Base-by-base conservation (phyloP, 345 rosid genomes). In the Citrus sp. region DNA sequence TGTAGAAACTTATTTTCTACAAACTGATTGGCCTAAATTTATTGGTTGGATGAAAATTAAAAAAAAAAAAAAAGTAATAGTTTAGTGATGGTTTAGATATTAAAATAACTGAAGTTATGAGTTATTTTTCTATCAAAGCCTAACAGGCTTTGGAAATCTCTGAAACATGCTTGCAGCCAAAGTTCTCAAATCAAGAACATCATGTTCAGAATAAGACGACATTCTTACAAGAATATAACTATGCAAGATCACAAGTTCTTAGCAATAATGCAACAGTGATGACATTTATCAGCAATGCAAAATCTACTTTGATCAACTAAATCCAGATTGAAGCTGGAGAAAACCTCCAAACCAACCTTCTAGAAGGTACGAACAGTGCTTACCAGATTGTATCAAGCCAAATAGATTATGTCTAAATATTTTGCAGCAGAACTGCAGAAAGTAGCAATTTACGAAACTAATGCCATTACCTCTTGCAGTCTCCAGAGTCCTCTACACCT, bases 401-500 rank as follows among this genome's bases (percentile, higher is more conserved):
- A 58, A 25, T 10, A 37, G 22, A 34, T 22, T 27, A 35, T 67
- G 30, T 32, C 65, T 66, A 76, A 34, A 76, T 51, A 9, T 32
- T 58, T 6, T 27, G 35, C 16, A 55, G 55, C 32, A 62, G 66
- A 69, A 28, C 46, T 25, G 21, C 63, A 61, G 71, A 46, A 75
- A 67, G 37, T 22, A 34, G n/a, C 6, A 70, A 59, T 75, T 58
- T 59, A 74, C 27, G 40, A 62, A 63, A 70, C 68, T 22, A 77
- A 25, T 9, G 34, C 16, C 27, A 9, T 67, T 83, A 95, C 98
- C 92, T 95, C 98, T 85, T 91, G 92, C 72, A 95, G 83, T 83
- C 98, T 88, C 90, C 95, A 90, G 67, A 93, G 89, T 76, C 98
- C 97, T 34, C 87, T 85, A 80, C 92, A 89, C 84, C 98, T 91